Conservation (phyloP, 2,329 filamentous ascomycete genomes). For the Neopestalotiopsis rosae region DNA sequence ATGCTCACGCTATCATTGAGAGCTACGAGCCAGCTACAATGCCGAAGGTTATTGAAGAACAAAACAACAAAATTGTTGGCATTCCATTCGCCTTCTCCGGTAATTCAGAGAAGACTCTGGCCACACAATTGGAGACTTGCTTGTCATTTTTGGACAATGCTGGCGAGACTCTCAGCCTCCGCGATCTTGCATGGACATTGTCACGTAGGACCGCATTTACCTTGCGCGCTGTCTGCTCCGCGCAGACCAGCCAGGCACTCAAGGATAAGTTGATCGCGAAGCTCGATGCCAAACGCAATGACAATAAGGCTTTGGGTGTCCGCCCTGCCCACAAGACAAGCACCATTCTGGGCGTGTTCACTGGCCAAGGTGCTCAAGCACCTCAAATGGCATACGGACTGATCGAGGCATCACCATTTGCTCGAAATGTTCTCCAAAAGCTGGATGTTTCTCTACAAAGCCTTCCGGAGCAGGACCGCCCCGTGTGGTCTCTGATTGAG, state of each 20-base stretch:
- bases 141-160: too few species aligned
- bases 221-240: too few species aligned
- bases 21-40: background rate
- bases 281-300: background rate
- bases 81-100: background rate
- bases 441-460: conserved; percentile 7
- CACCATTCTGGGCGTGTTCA: conserved; percentile 30
- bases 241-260: background rate
- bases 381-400: conserved; percentile 37
- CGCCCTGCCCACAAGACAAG: background rate
- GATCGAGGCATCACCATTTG: background rate
- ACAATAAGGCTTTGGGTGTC: background rate
- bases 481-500: conserved; percentile 16
- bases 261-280: background rate
- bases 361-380: conserved; percentile 34
- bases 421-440: background rate
- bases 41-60: background rate
- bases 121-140: too few species aligned
- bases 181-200: too few species aligned
- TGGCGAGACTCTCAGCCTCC: too few species aligned
- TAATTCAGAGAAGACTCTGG: background rate
- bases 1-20: conserved; percentile 24
- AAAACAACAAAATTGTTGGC: background rate
- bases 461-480: background rate
- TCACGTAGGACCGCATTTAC: too few species aligned